phyloP scores from a whole-genome alignment of 306 rosid species.

The Dryas octopetala region DNA sequence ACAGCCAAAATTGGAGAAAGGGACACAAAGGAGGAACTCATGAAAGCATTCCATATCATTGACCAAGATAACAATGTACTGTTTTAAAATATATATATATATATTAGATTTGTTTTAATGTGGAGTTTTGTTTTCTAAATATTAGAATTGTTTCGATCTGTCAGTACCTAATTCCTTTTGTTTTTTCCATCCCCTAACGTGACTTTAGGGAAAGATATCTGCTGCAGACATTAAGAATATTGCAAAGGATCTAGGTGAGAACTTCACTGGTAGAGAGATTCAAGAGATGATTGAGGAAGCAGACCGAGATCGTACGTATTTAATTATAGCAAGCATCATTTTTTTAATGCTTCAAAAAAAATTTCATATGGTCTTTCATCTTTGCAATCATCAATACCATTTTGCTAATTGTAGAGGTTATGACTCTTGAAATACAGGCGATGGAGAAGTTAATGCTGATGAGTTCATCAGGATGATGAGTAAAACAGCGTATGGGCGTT shows the following conservation, averaged over 20 bases:
- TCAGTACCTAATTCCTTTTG: conserved; percentile 21
- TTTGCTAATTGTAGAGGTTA: conserved; percentile 4
- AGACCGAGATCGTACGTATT: conserved; percentile 59
- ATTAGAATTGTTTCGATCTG: not conserved
- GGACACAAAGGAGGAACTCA: conserved; percentile 89
- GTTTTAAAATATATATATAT: not conserved
- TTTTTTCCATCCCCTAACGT: not conserved
- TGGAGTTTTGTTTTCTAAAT: not conserved
- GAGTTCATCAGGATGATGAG: conserved; percentile 73
- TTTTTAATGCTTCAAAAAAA: not conserved
- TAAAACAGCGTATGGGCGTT: conserved; percentile 45
- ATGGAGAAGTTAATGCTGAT: conserved; percentile 60
- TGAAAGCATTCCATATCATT: conserved; percentile 83
- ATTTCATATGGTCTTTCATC: not conserved
- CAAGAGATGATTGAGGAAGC: conserved; percentile 76
- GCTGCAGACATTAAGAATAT: conserved; percentile 65
- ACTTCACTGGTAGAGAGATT: conserved; percentile 59
- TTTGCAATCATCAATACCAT: not conserved
- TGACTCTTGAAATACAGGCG: conserved; percentile 42
- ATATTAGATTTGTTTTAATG: not conserved
- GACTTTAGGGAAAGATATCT: conserved; percentile 85
- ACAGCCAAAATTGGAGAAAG: conserved; percentile 97
- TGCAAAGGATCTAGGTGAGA: conserved; percentile 68
- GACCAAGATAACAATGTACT: conserved; percentile 79
- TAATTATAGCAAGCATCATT: not conserved